Base-by-base conservation (phyloP, 352 stramenopile species). In the Globisporangium alternatum region DNA sequence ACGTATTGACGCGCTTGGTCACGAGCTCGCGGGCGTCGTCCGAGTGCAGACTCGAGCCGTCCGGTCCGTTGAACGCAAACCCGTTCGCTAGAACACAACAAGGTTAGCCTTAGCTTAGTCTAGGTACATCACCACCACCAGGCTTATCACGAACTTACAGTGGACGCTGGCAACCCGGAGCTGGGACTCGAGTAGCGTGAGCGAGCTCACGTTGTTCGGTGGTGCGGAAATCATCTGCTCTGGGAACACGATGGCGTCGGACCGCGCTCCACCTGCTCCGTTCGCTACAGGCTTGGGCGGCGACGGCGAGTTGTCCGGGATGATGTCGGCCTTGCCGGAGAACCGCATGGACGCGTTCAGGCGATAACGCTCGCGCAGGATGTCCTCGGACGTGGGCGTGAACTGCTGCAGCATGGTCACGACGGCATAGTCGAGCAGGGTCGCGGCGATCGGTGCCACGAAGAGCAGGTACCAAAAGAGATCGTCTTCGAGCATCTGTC, bases 391-490 rank as follows among this genome's bases (percentile, higher is more conserved):
- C 28, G 44, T 75, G 2, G 82, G 82, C 31, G 67, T 71, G 45
- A 88, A 77, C 56, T 88, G 80, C 44, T 89, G 80, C 67, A 81
- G 71, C 0, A 70, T 47, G 22, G 66, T 73, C 8, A 68, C 66
- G 31, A 76, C 48, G 9, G 66, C 71, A 25, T 84, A 79, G 62
- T 89, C 80, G 13, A 76, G 67, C 3, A 81, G 37, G 54, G 85
- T 67, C 0, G 78, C 77, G 0, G 75, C 70, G 9, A 86, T 62
- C 12, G 82, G 80, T 4, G 69, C 81, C 52, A 91, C 59, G 30
- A 81, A 62, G 43, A 89, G 70, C 39, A 91, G 49, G 39, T 74
- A 70, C 78, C 80, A 91, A 63, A 86, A 88, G 1, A 81, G 64
- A 21, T 78, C 67, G 48, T 80, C 67, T 2, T 25, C 22, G 7